Evolutionary conservation across 495 filamentous ascomycete species (phyloP).

Genomic region (Bryoglossum gracile): DNA sequence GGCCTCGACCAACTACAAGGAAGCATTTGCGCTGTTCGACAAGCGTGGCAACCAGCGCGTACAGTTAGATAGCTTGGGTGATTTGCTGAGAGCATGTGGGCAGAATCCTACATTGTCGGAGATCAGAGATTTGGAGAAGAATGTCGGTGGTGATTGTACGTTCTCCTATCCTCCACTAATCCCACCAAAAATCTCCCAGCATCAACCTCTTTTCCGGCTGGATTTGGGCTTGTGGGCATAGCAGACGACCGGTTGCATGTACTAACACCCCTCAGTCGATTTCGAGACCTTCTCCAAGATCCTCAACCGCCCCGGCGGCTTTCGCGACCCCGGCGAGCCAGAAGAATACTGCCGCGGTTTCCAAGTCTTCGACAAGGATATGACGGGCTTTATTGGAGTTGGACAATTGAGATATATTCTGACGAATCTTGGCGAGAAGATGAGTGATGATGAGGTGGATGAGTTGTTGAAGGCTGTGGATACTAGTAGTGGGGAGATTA

Average conservation of each 20-base stretch:
- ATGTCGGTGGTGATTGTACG: conserved; percentile 83
- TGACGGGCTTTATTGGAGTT: conserved; percentile 95
- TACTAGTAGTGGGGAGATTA: conserved; percentile 87
- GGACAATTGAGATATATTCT: conserved; percentile 95
- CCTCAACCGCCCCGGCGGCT: conserved; percentile 94
- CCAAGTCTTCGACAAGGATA: conserved; percentile 98
- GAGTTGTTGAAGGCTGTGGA: conserved; percentile 97
- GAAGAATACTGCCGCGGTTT: conserved; percentile 98
- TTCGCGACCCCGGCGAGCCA: conserved; percentile 94
- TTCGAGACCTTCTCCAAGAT: conserved; percentile 94
- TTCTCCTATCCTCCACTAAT: conserved; percentile 18
- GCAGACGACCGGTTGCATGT: neutral
- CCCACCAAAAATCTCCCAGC: neutral
- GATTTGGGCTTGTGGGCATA: neutral
- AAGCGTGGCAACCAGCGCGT: conserved; percentile 94
- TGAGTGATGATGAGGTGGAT: conserved; percentile 97
- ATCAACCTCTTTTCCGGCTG: neutral
- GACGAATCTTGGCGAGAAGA: conserved; percentile 96
- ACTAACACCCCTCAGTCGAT: conserved; percentile 70
- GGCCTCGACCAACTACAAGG: conserved; percentile 99
- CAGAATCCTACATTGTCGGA: conserved; percentile 95
- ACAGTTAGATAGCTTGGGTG: conserved; percentile 75
- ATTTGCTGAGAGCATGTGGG: conserved; percentile 90
- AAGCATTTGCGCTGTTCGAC: conserved; percentile 99
- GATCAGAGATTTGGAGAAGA: conserved; percentile 83